Evolutionary conservation across 192 early-diverging fungal species (phyloP), one percentile per base, ranked within the genome.

Genomic region (Spinellus fusiger): DNA sequence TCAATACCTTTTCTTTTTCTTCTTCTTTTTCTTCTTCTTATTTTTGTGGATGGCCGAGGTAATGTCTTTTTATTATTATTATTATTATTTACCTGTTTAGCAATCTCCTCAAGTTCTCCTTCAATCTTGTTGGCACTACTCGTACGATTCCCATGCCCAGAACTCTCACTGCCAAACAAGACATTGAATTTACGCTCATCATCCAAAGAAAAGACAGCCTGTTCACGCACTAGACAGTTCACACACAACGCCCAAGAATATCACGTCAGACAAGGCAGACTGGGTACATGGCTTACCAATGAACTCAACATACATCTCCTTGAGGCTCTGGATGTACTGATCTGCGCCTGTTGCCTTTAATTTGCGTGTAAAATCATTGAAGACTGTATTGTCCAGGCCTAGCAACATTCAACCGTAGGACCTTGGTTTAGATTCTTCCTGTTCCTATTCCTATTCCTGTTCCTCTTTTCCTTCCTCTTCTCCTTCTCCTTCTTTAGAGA

Each of bases 271-370:
- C n/a, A n/a, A n/a, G n/a, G n/a, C n/a, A n/a, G n/a, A n/a, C n/a
- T 1, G 0, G 23, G 16, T 51, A 34, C 23, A 29, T 27, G 67
- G n/a, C 70, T 31, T 78, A 92, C 90, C 87, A 52, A 89, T 72
- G 64, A 93, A 93, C 60, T 93, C 92, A 37, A 93, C 80, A 63
- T 84, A 86, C 59, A 93, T 74, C 59, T 93, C 92, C 66, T 83
- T 87, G 29, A 88, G 65, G 3, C 74, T 77, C 57, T 79, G 86
- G 27, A 92, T 83, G 47, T 75, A 79, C 34, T 80, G 73, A 33
- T 70, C 68, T 3, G 84, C 81, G 16, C 77, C 63, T 0, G 84
- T 77, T 16, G 65, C 64, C 16, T 75, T 85, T 58, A 74, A 54
- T 65, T 33, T 57, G 15, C 49, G 53, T 20, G 66, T 69, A 6